Percentiles rank a stretch among this genome's conserved stretches.
Evolutionary conservation across 2,329 filamentous ascomycete genomes (phyloP).

Genomic region (Myriosclerotinia duriaeana): DNA sequence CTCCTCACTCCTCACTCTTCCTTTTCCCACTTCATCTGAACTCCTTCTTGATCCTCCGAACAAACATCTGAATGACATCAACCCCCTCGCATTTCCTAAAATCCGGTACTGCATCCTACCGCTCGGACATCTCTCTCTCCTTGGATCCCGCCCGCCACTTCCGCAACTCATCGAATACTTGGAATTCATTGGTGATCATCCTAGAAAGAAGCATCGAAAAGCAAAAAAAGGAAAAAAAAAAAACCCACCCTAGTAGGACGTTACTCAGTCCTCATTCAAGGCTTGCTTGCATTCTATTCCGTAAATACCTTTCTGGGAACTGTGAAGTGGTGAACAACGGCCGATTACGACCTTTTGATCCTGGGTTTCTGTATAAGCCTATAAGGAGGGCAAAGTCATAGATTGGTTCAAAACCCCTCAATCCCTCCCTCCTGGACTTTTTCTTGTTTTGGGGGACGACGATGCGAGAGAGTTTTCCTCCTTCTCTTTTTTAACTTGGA

Average conservation of each 20-base stretch:
- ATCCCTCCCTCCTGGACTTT: not conserved
- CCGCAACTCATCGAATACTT: not conserved
- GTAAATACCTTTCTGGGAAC: not conserved
- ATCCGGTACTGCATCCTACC: conserved; percentile 6
- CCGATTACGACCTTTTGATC: conserved; percentile 4
- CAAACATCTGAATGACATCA: not conserved
- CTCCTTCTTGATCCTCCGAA: not conserved
- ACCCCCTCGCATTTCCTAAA: not conserved
- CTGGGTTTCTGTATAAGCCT: conserved; percentile 6
- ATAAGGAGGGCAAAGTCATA: conserved; percentile 8
- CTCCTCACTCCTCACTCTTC: not conserved
- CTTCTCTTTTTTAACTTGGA: not conserved
- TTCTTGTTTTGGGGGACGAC: conserved; percentile 2
- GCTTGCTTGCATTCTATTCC: not conserved
- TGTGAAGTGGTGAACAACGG: not conserved
- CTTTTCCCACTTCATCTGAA: too few relatives aligned
- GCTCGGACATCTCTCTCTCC: conserved; percentile 1
- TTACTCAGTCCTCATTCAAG: conserved; percentile 10
- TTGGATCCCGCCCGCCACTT: conserved; percentile 6
- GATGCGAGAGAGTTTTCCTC: not conserved
- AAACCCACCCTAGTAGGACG: conserved; percentile 7
- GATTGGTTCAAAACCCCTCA: conserved; percentile 8
- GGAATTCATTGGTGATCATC: conserved; percentile 5
- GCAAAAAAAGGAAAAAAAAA: not conserved
- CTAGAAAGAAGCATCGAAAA: conserved; percentile 7